A percentile compares a stretch with the other conserved stretches of the same genome.
Conservation (phyloP, 208 protist genomes). For the Leishmania guyanensis region DNA sequence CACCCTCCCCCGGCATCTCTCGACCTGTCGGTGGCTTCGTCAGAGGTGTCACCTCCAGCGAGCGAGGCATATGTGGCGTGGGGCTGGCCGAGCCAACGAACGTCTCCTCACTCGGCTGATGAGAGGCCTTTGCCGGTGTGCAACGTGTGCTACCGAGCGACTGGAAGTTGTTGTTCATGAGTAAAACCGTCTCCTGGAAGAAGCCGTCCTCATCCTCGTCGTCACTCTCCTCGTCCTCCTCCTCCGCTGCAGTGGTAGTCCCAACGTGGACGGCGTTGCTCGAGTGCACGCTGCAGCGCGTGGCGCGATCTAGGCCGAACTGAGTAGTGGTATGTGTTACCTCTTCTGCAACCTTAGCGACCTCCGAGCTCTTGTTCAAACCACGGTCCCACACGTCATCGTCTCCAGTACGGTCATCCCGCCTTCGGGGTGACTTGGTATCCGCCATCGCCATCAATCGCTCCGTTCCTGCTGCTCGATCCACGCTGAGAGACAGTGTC, state of each 20-base stretch:
- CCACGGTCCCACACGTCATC: conserved; percentile 1
- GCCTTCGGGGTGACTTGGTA: neutral
- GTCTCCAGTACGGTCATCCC: neutral
- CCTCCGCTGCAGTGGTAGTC: neutral
- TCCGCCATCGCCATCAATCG: neutral
- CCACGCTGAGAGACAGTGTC: conserved; percentile 18
- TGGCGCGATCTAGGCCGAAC: neutral
- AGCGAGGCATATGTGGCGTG: conserved; percentile 10
- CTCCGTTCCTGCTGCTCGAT: conserved; percentile 2
- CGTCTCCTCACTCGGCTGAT: conserved; percentile 5
- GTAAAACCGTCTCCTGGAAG: conserved; percentile 39
- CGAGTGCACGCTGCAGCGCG: neutral
- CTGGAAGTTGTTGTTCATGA: conserved; percentile 33
- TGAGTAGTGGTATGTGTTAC: too few species aligned
- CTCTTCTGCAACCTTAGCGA: neutral
- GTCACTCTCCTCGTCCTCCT: conserved; percentile 22
- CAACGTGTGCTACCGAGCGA: conserved; percentile 33
- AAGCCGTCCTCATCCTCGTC: conserved; percentile 36
- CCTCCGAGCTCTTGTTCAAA: neutral
- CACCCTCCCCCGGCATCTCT: neutral
- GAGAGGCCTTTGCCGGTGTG: conserved; percentile 16
- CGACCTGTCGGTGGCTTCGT: conserved; percentile 1
- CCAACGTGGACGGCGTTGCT: neutral
- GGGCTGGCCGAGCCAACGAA: conserved; percentile 7
- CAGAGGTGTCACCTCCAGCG: conserved; percentile 22